These are phyloP conservation scores for Turritis glabra DNA, from an alignment of 345 rosid genomes.

Conservation along the genomic window DNA sequence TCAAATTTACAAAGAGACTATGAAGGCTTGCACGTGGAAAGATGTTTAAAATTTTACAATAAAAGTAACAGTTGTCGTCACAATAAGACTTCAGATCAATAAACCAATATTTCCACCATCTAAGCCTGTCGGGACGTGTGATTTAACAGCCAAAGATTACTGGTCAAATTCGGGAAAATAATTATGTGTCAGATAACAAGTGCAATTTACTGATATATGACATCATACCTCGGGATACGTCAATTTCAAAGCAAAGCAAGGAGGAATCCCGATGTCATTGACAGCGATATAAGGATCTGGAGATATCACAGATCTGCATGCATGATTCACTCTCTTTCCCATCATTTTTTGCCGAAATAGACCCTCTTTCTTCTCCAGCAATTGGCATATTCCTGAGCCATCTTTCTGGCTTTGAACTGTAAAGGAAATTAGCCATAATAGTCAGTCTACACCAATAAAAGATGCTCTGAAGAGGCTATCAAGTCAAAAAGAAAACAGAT, in stretches of 20 bases:
- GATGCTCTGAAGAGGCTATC: background rate
- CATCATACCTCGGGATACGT: conserved; percentile 89
- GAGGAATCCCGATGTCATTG: conserved; percentile 98
- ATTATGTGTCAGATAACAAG: conserved; percentile 2
- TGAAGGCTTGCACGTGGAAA: background rate
- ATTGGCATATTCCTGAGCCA: conserved; percentile 73
- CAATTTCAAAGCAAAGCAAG: conserved; percentile 77
- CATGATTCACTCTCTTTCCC: conserved; percentile 99
- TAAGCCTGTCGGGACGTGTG: background rate
- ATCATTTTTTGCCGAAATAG: conserved; percentile 96
- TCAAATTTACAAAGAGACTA: background rate
- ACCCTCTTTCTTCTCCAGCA: conserved; percentile 97
- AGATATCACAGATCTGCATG: conserved; percentile 98
- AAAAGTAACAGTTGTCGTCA: conserved; percentile 16
- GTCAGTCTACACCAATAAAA: conserved; percentile 23
- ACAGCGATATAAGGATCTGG: conserved; percentile 98
- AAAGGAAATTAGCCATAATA: conserved; percentile 5
- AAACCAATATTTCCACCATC: conserved; percentile 12
- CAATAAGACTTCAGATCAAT: background rate
- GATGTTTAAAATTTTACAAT: background rate
- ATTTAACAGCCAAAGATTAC: conserved; percentile 6
- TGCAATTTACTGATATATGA: conserved; percentile 1
- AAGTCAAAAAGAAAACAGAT: background rate
- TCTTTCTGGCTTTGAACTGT: conserved; percentile 70
- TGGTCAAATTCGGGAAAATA: conserved; percentile 5